Percentiles rank a stretch among this genome's conserved stretches.
phyloP scores from a whole-genome alignment of 2,329 filamentous ascomycete genomes.

The Aspergillus brunneoviolaceus region DNA sequence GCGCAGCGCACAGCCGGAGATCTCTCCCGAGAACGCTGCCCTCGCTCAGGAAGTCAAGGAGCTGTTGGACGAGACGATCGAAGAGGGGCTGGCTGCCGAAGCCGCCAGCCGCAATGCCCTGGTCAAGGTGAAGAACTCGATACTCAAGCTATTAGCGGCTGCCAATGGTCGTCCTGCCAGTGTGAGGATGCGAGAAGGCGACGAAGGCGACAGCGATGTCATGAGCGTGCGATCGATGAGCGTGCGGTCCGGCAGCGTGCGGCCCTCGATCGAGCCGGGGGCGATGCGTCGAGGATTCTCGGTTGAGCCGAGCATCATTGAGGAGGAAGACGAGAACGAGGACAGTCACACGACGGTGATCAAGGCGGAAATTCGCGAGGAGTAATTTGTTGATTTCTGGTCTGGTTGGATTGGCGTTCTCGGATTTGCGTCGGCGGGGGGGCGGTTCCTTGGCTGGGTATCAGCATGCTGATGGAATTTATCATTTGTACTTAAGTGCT shows the following conservation, averaged over 20 bases:
- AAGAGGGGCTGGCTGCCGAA: conserved; percentile 43
- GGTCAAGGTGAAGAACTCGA: conserved; percentile 47
- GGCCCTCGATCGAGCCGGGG: conserved; percentile 32
- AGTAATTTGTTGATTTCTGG: conserved; percentile 15
- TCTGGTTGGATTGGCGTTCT: conserved; percentile 19
- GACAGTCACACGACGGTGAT: conserved; percentile 34
- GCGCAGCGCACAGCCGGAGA: conserved; percentile 48
- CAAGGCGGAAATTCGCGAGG: conserved; percentile 33
- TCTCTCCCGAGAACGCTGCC: conserved; percentile 53
- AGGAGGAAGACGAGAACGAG: conserved; percentile 41
- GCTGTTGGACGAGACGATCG: conserved; percentile 57
- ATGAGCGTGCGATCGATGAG: conserved; percentile 31
- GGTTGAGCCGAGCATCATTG: conserved; percentile 37
- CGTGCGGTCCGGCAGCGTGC: conserved; percentile 30
- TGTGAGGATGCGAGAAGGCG: conserved; percentile 32
- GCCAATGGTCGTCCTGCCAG: conserved; percentile 46
- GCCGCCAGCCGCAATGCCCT: conserved; percentile 47
- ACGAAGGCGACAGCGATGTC: conserved; percentile 32
- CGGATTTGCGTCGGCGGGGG: conserved; percentile 4
- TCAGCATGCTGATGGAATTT: background rate
- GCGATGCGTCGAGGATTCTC: conserved; percentile 26
- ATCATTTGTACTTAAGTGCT: conserved; percentile 14
- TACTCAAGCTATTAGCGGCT: conserved; percentile 48
- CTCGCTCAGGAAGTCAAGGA: conserved; percentile 57
- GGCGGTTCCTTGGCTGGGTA: conserved; percentile 1